phyloP scores from a whole-genome alignment of 2,329 filamentous ascomycete genomes.

The Colletotrichum magnum region DNA sequence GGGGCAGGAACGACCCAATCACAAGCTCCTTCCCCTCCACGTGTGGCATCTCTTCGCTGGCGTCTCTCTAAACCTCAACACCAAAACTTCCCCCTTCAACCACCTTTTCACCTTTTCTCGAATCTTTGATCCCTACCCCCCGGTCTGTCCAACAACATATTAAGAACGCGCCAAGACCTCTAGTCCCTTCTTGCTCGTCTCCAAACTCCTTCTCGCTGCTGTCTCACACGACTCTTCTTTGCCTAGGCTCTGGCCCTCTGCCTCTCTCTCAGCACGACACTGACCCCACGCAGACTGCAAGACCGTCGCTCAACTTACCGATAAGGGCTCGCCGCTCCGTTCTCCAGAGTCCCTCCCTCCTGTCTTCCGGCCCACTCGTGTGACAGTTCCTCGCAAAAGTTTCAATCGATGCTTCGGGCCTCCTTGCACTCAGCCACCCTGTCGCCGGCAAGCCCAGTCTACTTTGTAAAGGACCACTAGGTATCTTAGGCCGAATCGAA shows the following conservation, averaged over 20 bases:
- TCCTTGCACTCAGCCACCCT: slow-evolving; percentile 17
- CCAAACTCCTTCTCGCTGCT: background rate
- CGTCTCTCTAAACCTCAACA: no score
- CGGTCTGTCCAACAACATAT: slow-evolving; percentile 23
- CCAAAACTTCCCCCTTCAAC: no score
- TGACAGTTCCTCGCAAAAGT: no score
- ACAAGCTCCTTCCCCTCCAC: slow-evolving; percentile 21
- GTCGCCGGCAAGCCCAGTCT: no score
- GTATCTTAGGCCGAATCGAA: no score
- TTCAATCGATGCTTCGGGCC: no score
- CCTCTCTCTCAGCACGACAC: slow-evolving; percentile 2
- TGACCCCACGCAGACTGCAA: no score
- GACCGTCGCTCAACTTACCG: slow-evolving; percentile 18
- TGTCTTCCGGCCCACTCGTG: no score
- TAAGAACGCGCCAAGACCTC: slow-evolving; percentile 34
- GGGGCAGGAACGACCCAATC: slow-evolving; percentile 33
- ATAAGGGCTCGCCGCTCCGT: slow-evolving; percentile 30
- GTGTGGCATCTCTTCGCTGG: slow-evolving; percentile 33
- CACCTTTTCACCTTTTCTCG: no score
- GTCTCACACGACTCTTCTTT: slow-evolving; percentile 3
- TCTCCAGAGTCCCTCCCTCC: background rate
- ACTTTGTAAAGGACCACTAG: no score
- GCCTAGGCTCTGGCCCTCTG: background rate
- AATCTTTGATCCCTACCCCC: slow-evolving; percentile 15
- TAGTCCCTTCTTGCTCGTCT: slow-evolving; percentile 18